These are phyloP conservation scores for Groenewaldozyma sp. DNA, from an alignment of 1,139 yeast species.

Conservation along the genomic window DNA sequence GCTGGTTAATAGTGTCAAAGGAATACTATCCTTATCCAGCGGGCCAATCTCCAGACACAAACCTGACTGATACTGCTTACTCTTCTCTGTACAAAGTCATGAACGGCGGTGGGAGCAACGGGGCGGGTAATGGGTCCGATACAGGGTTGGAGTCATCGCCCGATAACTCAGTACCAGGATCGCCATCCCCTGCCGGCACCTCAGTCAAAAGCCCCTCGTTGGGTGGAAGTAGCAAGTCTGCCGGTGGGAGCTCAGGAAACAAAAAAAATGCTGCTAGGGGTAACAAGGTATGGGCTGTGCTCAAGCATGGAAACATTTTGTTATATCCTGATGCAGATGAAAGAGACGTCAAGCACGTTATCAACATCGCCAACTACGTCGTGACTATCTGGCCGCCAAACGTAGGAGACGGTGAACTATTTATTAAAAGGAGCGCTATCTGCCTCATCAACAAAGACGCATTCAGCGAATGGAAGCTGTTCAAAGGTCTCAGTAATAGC, in stretches of 20 bases:
- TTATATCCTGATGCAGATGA: slow-evolving; percentile 62
- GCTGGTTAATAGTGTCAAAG: slow-evolving; percentile 79
- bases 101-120: slow-evolving; percentile 24
- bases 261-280: slow-evolving; percentile 20
- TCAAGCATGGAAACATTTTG: slow-evolving; percentile 69
- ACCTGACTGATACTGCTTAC: slow-evolving; percentile 43
- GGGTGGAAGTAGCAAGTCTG: background rate
- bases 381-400: slow-evolving; percentile 83
- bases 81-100: slow-evolving; percentile 52
- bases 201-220: slow-evolving; percentile 6
- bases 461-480: slow-evolving; percentile 8
- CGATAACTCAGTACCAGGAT: slow-evolving; percentile 9
- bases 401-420: slow-evolving; percentile 62
- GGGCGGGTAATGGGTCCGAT: slow-evolving; percentile 3
- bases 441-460: slow-evolving; percentile 36
- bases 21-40: slow-evolving; percentile 49
- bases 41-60: slow-evolving; percentile 23
- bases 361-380: slow-evolving; percentile 61
- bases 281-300: slow-evolving; percentile 32
- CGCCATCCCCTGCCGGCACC: slow-evolving; percentile 10
- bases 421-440: slow-evolving; percentile 71
- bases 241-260: slow-evolving; percentile 1
- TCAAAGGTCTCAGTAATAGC: background rate
- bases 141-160: slow-evolving; percentile 12
- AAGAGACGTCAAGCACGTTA: slow-evolving; percentile 66